Evolutionary conservation across 257 asterid species (phyloP).

Genomic region (Petunia secreta): DNA sequence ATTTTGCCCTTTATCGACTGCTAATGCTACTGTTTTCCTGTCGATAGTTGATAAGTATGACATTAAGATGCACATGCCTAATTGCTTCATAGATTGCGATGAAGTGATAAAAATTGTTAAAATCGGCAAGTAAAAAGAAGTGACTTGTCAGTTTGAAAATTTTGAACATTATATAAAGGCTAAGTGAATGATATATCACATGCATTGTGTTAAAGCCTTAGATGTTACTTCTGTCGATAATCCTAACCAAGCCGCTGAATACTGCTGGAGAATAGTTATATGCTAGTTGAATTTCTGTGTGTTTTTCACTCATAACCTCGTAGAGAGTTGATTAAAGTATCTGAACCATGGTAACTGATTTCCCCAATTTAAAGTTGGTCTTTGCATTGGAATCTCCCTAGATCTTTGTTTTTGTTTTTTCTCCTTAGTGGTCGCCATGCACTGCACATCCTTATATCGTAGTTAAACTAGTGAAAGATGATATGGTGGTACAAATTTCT

Average conservation of each 20-base stretch:
- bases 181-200: not conserved
- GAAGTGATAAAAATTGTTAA: not conserved
- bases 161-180: not conserved
- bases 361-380: not conserved
- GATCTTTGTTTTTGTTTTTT: not conserved
- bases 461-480: not conserved
- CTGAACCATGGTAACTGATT: not conserved
- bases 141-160: no score
- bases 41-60: slow-evolving; percentile 1
- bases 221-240: not conserved
- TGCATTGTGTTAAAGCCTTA: not conserved
- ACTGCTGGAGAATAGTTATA: not conserved
- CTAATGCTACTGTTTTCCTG: not conserved
- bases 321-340: not conserved
- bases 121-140: not conserved
- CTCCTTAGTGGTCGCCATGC: not conserved
- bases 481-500: not conserved
- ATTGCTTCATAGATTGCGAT: not conserved
- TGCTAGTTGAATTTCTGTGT: not conserved
- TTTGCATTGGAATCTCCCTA: not conserved
- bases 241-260: not conserved
- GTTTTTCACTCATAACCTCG: not conserved
- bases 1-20: not conserved
- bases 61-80: no score
- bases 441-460: not conserved